Evolutionary conservation across 2,329 filamentous ascomycete species (phyloP).

Genomic region (Paraphaeosphaeria minitans): DNA sequence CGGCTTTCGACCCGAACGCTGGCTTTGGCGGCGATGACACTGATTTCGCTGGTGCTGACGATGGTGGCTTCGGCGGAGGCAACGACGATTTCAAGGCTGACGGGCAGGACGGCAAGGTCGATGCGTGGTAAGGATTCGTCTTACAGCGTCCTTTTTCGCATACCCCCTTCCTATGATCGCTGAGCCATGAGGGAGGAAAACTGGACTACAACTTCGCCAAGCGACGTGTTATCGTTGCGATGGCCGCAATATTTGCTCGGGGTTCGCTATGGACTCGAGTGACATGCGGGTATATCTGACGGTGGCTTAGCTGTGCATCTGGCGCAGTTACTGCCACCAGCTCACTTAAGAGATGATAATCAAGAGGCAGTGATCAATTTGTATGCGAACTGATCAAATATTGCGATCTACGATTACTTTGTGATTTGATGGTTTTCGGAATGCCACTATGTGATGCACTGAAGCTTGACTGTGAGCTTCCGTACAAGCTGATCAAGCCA

Average conservation of each 20-base stretch:
- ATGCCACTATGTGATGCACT: neutral
- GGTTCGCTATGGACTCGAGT: neutral
- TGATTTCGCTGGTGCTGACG: slow-evolving; percentile 10
- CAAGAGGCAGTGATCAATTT: slow-evolving; percentile 15
- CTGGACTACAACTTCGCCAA: neutral
- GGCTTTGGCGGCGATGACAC: slow-evolving; percentile 11
- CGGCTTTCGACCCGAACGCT: slow-evolving; percentile 14
- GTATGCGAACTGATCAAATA: slow-evolving; percentile 4
- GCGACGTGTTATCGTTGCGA: slow-evolving; percentile 7
- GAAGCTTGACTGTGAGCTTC: neutral
- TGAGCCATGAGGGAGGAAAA: neutral
- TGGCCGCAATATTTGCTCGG: slow-evolving; percentile 4
- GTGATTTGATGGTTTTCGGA: neutral
- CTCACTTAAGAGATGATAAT: slow-evolving; percentile 7
- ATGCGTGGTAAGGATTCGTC: slow-evolving; percentile 30
- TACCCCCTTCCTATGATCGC: slow-evolving; percentile 1
- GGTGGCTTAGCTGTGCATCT: slow-evolving; percentile 21
- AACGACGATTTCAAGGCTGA: slow-evolving; percentile 21
- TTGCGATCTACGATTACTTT: neutral
- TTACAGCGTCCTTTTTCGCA: neutral
- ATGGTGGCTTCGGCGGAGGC: slow-evolving; percentile 15
- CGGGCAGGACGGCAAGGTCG: slow-evolving; percentile 29
- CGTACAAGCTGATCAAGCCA: too few species aligned
- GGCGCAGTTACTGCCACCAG: slow-evolving; percentile 19
- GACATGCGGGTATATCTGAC: slow-evolving; percentile 9